Evolutionary conservation across 192 early-diverging fungal genomes (phyloP), one percentile per base, ranked within the genome.

Genomic region (Gryganskiella cystojenkinii): DNA sequence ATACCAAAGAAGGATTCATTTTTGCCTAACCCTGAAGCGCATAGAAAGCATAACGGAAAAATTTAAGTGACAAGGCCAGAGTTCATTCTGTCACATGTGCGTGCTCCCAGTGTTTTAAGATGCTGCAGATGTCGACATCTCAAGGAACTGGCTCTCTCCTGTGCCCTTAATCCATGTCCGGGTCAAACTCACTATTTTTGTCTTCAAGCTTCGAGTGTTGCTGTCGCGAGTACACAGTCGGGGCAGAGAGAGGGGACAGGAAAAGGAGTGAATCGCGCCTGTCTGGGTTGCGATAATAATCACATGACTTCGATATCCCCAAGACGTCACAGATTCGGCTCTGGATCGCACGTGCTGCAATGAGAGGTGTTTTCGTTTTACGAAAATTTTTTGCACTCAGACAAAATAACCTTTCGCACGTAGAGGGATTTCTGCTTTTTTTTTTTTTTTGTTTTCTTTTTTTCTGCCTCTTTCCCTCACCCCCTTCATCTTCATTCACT

Each of bases 1-100:
- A 95, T 25, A 95, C 90, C 11, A 95, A 80, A 20, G 92, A 90
- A 54, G 88, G 80, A 55, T 62, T 68, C 51, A 54, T 54, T 42
- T 24, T 24, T 28, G 33, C 60, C n/a, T n/a, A n/a, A n/a, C n/a
- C n/a, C n/a, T n/a, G n/a, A n/a, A n/a, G n/a, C n/a, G n/a, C n/a
- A n/a, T n/a, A n/a, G n/a, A n/a, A 40, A 13, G 37, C 7, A 13
- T 13, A 40, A 40, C 5, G 13, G 5, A 40, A 40, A 13, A 40
- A 13, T 40, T 40, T 40, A 13, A 40, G 13, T 40, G 37, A 40
- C 13, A 13, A 40, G 37, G 37, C 37, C 37, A 5, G 13, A 40
- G 37, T 40, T 40, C 37, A 40, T 9, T 40, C 37, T 13, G 37
- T 13, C 5, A 5, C 37, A 40, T 40, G 37, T 13, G 13, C 13